Conservation (phyloP, 768 basidiomycete species). For the Psilocybe cubensis region DNA sequence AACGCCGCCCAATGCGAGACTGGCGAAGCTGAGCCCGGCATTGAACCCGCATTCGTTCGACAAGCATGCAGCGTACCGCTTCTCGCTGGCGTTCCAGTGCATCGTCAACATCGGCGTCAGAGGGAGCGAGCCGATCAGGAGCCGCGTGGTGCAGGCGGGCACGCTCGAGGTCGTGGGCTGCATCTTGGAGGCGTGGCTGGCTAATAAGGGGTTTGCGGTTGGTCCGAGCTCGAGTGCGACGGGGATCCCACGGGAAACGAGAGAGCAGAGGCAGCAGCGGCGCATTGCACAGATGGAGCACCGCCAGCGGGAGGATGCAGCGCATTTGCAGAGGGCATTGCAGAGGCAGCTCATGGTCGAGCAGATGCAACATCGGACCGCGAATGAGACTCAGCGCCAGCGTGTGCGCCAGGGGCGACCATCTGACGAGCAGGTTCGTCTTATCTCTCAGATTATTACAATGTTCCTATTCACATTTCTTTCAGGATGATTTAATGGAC, state of each 20-base stretch:
- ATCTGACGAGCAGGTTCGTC: slow-evolving; percentile 15
- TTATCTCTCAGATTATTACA: slow-evolving; percentile 11
- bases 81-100: slow-evolving; percentile 94
- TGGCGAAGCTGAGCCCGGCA: slow-evolving; percentile 57
- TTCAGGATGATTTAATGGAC: slow-evolving; percentile 35
- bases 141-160: slow-evolving; percentile 92
- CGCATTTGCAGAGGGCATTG: slow-evolving; percentile 58
- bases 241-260: slow-evolving; percentile 72
- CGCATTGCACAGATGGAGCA: slow-evolving; percentile 57
- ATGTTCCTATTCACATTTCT: slow-evolving; percentile 4
- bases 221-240: slow-evolving; percentile 80
- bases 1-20: slow-evolving; percentile 61
- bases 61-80: slow-evolving; percentile 85
- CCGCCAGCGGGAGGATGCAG: slow-evolving; percentile 64
- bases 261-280: slow-evolving; percentile 72
- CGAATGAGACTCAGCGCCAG: slow-evolving; percentile 6
- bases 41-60: slow-evolving; percentile 74
- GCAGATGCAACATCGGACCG: slow-evolving; percentile 15
- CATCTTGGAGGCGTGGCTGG: slow-evolving; percentile 92
- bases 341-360: slow-evolving; percentile 41
- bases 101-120: slow-evolving; percentile 97
- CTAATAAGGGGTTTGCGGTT: slow-evolving; percentile 85
- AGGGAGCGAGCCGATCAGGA: slow-evolving; percentile 90
- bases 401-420: not conserved
- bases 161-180: slow-evolving; percentile 93